Conservation (phyloP, 1,139 yeast species). For the Blastobotrys illinoisensis region DNA sequence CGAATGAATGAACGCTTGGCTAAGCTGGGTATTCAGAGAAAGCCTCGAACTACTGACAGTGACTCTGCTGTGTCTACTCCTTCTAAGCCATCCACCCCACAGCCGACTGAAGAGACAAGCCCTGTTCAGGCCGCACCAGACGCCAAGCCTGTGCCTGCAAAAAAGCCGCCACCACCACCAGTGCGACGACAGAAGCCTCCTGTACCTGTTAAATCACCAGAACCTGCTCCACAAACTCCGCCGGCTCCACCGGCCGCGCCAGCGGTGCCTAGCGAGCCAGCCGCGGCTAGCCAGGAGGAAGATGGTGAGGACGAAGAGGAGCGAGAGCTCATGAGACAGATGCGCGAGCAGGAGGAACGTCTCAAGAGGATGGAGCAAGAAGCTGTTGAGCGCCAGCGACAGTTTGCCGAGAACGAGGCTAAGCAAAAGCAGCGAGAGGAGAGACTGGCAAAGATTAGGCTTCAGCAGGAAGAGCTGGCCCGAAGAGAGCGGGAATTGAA, state of each 20-base stretch:
- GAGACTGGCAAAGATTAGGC: conserved; percentile 4
- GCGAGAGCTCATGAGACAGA: conserved; percentile 42
- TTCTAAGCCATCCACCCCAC: conserved; percentile 5
- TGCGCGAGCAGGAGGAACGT: conserved; percentile 35
- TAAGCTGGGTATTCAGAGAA: conserved; percentile 65
- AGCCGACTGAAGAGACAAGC: conserved; percentile 2
- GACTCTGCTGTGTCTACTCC: conserved; percentile 7
- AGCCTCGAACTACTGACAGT: conserved; percentile 15
- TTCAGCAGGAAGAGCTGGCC: conserved; percentile 13
- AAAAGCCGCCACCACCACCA: conserved; percentile 10
- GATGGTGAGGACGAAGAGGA: conserved; percentile 41
- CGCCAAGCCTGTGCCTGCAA: conserved; percentile 14
- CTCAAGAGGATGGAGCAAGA: conserved; percentile 25
- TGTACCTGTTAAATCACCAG: conserved; percentile 8
- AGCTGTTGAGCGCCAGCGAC: conserved; percentile 15
- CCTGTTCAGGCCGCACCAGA: conserved; percentile 1
- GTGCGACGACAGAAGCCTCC: conserved; percentile 12
- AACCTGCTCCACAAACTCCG: conserved; percentile 14
- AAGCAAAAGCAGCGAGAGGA: conserved; percentile 23
- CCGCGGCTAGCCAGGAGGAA: conserved; percentile 5
- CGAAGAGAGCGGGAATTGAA: conserved; percentile 11
- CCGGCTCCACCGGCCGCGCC: conserved; percentile 16
- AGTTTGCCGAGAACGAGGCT: conserved; percentile 15
- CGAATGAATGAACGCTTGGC: conserved; percentile 88
- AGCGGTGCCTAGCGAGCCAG: conserved; percentile 14